Evolutionary conservation across 495 filamentous ascomycete species (phyloP).

Genomic region (Trichodelitschia bisporula): DNA sequence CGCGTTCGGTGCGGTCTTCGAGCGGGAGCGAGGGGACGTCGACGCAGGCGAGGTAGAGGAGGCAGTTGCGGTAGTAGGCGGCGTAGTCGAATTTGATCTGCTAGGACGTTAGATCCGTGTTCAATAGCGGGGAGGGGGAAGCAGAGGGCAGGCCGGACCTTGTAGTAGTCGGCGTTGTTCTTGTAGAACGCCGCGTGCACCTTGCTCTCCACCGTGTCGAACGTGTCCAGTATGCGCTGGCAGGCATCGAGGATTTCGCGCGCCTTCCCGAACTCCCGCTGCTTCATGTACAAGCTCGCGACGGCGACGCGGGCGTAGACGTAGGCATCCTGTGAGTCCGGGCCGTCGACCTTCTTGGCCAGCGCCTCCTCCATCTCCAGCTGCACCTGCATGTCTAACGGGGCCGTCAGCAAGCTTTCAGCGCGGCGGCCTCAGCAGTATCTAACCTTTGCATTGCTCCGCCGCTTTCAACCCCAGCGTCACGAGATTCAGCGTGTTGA

Average conservation of each 20-base stretch:
- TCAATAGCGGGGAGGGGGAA: constrained; percentile 1
- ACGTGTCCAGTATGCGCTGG: constrained; percentile 67
- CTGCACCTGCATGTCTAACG: too few relatives aligned
- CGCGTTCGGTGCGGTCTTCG: constrained; percentile 49
- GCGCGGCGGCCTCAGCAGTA: too few relatives aligned
- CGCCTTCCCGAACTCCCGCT: constrained; percentile 49
- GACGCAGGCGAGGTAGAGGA: constrained; percentile 95
- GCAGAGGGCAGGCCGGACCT: constrained; percentile 21
- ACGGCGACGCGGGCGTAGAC: constrained; percentile 81
- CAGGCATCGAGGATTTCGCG: constrained; percentile 68
- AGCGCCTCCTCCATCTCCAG: too few relatives aligned
- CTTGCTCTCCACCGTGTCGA: constrained; percentile 86
- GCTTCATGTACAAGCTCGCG: constrained; percentile 63
- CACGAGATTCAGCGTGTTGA: constrained; percentile 96
- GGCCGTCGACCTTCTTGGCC: constrained; percentile 69
- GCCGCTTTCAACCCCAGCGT: constrained; percentile 67
- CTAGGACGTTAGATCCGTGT: not conserved
- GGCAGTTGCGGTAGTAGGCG: constrained; percentile 86
- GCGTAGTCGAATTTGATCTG: constrained; percentile 72
- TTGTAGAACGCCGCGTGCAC: constrained; percentile 96
- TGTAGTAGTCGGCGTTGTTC: constrained; percentile 84
- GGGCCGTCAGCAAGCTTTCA: too few relatives aligned
- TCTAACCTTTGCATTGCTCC: constrained; percentile 60
- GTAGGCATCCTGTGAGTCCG: constrained; percentile 84
- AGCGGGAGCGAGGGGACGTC: constrained; percentile 46